Conservation (phyloP, 495 filamentous ascomycete species). For the Xylaria cubensis region DNA sequence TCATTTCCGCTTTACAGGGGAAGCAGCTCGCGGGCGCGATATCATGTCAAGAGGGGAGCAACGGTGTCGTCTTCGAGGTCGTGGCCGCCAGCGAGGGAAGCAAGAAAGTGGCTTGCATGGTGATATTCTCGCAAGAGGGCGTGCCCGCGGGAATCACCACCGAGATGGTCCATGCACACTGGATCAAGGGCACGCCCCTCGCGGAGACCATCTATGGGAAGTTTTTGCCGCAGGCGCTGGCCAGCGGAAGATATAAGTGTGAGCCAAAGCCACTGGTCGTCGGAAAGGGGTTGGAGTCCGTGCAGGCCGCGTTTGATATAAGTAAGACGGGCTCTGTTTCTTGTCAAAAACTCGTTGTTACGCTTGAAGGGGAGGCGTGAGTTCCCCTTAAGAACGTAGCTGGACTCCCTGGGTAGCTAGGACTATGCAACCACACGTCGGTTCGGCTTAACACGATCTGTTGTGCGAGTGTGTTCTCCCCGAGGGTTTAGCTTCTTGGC, state of each 20-base stretch:
- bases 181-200: slow-evolving; percentile 35
- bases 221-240: slow-evolving; percentile 34
- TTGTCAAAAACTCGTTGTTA: slow-evolving; percentile 37
- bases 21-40: slow-evolving; percentile 30
- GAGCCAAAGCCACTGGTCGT: slow-evolving; percentile 33
- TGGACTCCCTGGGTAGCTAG: no score
- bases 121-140: slow-evolving; percentile 27
- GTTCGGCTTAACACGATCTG: neutral
- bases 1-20: slow-evolving; percentile 42
- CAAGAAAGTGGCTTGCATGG: slow-evolving; percentile 40
- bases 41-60: slow-evolving; percentile 21
- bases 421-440: neutral
- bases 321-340: slow-evolving; percentile 30
- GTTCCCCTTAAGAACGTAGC: neutral
- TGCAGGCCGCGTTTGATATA: slow-evolving; percentile 35
- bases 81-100: slow-evolving; percentile 28
- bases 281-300: slow-evolving; percentile 34
- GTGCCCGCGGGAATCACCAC: slow-evolving; percentile 33
- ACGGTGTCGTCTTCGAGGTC: slow-evolving; percentile 30
- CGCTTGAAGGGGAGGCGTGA: slow-evolving; percentile 10
- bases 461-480: neutral
- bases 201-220: slow-evolving; percentile 29
- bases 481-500: neutral
- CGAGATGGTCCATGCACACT: slow-evolving; percentile 36
- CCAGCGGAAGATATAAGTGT: slow-evolving; percentile 28